Base-by-base conservation (phyloP, 2,329 filamentous ascomycete species). In the Periconia digitata region DNA sequence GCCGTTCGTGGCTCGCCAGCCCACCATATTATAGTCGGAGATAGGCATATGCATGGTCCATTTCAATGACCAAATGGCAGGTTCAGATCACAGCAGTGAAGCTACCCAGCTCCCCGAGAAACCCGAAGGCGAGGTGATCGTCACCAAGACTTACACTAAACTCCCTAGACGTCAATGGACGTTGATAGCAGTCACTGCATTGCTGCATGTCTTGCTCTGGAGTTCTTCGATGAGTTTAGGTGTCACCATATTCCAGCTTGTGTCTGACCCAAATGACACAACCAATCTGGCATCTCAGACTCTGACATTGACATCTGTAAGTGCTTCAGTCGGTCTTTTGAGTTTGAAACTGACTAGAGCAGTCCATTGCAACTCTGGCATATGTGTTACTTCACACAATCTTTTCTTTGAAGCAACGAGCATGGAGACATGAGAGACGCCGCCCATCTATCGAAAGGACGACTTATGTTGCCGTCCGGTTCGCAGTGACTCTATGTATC, bases 351-450 rank as follows among this genome's bases (percentile, higher is more conserved):
- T 44, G n/a, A 39, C 44, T 54, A 32, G 20, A 52, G 18, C 43
- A 72, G 69, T 62, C 66, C 15, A 37, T 68, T 32, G 58, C 57
- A 12, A 70, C 71, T 5, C 53, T 72, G 43, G 51, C 51, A 12
- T 73, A 72, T 49, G 59, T 66, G 13, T 39, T 62, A 12, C 50
- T 71, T n/a, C 70, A 73, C 42, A 66, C 64, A 3, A 53, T 69
- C 40, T 61, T 69, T 40, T 64, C 68, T 0, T 40, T 65, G 15
- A 67, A 66, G 51, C 67, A 69, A 42, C 63, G 52, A 35, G 56
- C 51, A 49, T 68, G 63, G 59, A 59, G 50, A 35, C 58, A 64
- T 42, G 60, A 64, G 48, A 47, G 53, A 44, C 58, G 51, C 15
- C 54, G 59, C 24, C 52, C 43, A 13, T 56, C 57, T 10, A 55